Conservation (phyloP, 2,329 filamentous ascomycete genomes). For the Penicillium psychrosexuale region DNA sequence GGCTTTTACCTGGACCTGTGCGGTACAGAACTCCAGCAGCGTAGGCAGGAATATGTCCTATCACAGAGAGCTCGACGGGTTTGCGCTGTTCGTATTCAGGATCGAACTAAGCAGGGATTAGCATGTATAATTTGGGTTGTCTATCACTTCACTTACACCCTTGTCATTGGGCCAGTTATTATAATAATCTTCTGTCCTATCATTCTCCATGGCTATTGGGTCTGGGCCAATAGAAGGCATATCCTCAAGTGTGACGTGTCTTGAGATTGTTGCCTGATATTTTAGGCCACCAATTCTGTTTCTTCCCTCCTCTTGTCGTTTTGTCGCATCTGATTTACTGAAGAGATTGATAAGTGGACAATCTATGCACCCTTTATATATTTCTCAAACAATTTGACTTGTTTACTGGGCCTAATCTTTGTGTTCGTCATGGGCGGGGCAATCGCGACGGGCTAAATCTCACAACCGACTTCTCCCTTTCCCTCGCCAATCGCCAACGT, state of each 20-base stretch:
- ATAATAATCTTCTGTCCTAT: constrained; percentile 21
- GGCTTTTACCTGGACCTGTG: constrained; percentile 67
- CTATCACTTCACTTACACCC: constrained; percentile 40
- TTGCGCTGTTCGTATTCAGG: constrained; percentile 62
- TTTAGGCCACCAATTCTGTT: background rate
- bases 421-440: constrained; percentile 11
- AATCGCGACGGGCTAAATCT: constrained; percentile 17
- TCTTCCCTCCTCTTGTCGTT: background rate
- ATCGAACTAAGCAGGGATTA: constrained; percentile 56
- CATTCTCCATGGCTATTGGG: background rate
- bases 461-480: background rate
- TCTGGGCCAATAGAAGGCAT: constrained; percentile 6
- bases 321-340: background rate
- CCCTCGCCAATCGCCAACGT: constrained; percentile 2
- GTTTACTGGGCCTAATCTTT: background rate
- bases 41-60: constrained; percentile 67
- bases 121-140: constrained; percentile 1
- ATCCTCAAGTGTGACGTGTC: background rate
- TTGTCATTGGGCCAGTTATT: constrained; percentile 53
- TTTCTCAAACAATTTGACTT: background rate
- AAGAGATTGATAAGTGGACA: background rate
- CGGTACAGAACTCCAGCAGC: constrained; percentile 70
- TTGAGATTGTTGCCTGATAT: background rate
- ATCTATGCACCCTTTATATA: background rate
- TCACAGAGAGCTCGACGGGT: constrained; percentile 61